Conservation (phyloP, 306 rosid species). For the Trichosanthes truncata region DNA sequence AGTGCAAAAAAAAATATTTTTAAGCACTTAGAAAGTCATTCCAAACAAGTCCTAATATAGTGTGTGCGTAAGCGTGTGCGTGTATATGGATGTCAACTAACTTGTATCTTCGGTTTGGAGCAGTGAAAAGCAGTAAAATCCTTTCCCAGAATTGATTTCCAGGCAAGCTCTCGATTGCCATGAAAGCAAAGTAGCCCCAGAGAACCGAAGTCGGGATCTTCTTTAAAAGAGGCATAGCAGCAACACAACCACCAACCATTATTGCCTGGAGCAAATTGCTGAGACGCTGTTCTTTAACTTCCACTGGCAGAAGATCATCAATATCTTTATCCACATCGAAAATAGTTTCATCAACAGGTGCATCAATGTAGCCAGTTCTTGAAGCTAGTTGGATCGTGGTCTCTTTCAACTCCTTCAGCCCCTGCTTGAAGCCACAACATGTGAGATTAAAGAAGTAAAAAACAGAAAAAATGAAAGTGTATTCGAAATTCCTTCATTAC, state of each 20-base stretch:
- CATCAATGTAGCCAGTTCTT: constrained; percentile 71
- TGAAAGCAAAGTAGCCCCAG: constrained; percentile 98
- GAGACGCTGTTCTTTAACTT: constrained; percentile 92
- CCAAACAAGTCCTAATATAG: too few relatives aligned
- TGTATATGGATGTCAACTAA: constrained; percentile 14
- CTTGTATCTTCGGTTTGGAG: constrained; percentile 96
- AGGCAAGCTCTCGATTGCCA: constrained; percentile 97
- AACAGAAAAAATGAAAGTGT: neutral
- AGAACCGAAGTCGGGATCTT: constrained; percentile 91
- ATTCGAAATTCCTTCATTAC: constrained; percentile 27
- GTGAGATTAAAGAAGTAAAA: constrained; percentile 1
- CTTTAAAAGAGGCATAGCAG: constrained; percentile 91
- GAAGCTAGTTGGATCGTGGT: constrained; percentile 66
- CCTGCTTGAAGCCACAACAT: constrained; percentile 26
- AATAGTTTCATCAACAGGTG: constrained; percentile 76
- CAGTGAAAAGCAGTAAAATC: constrained; percentile 77
- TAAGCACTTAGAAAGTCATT: too few relatives aligned
- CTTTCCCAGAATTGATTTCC: constrained; percentile 99
- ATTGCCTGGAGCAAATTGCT: constrained; percentile 84
- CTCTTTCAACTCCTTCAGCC: constrained; percentile 78
- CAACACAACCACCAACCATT: constrained; percentile 75
- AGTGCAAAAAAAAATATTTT: too few relatives aligned
- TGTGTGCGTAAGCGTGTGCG: neutral
- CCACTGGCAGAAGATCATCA: constrained; percentile 85
- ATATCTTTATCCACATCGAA: constrained; percentile 81